These are phyloP conservation scores for Phytophthora europaea DNA, from an alignment of 352 stramenopile genomes.

Conservation along the genomic window DNA sequence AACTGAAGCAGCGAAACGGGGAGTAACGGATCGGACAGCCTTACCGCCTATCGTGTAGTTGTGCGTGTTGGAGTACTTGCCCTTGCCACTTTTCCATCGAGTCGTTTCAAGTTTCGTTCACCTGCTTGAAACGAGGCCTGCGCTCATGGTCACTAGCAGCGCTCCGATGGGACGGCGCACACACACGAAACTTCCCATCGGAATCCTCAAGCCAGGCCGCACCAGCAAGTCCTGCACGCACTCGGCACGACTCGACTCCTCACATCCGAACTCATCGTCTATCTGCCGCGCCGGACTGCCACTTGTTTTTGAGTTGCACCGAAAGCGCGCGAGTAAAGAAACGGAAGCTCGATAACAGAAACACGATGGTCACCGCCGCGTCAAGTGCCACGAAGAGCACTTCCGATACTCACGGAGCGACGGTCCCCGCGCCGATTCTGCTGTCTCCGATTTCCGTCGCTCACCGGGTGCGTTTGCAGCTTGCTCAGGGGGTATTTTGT, in stretches of 20 bases:
- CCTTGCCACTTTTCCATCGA: slow-evolving; percentile 20
- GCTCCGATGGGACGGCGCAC: slow-evolving; percentile 35
- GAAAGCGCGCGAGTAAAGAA: slow-evolving; percentile 24
- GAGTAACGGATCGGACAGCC: slow-evolving; percentile 34
- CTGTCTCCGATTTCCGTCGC: slow-evolving; percentile 64
- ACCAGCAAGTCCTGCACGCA: slow-evolving; percentile 5
- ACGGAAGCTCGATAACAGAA: slow-evolving; percentile 18
- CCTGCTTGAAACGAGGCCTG: slow-evolving; percentile 37
- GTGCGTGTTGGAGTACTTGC: slow-evolving; percentile 6
- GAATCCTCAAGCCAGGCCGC: slow-evolving; percentile 29
- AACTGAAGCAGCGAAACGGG: slow-evolving; percentile 38
- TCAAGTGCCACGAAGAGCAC: slow-evolving; percentile 41
- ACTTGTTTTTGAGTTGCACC: slow-evolving; percentile 16
- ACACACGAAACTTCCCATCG: slow-evolving; percentile 44
- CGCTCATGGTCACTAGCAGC: slow-evolving; percentile 27
- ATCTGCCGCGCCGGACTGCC: slow-evolving; percentile 20
- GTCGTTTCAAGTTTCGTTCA: slow-evolving; percentile 44
- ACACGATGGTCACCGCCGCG: slow-evolving; percentile 39
- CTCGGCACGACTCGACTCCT: slow-evolving; percentile 9
- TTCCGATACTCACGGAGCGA: slow-evolving; percentile 28
- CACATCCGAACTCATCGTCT: slow-evolving; percentile 50
- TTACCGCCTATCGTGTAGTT: slow-evolving; percentile 11
- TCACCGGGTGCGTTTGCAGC: slow-evolving; percentile 46
- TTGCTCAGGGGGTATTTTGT: neutral
- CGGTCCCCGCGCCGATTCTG: slow-evolving; percentile 37